Percentiles rank a stretch among this genome's conserved stretches.
phyloP scores from a whole-genome alignment of 2,329 filamentous ascomycete genomes.

The Alternaria metachromatica region DNA sequence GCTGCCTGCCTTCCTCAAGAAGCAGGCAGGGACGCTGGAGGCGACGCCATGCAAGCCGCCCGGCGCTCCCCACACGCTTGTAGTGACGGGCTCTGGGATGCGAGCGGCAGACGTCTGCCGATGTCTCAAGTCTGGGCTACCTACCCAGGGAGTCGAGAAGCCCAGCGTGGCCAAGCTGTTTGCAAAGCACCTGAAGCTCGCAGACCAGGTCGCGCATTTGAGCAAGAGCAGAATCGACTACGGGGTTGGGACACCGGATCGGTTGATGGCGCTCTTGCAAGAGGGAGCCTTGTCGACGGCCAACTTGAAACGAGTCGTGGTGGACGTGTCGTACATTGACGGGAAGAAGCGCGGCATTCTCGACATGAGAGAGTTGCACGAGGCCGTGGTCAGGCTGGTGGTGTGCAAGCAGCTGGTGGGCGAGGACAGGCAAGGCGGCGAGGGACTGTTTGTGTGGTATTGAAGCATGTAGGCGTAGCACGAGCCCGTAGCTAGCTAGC shows the following conservation, averaged over 20 bases:
- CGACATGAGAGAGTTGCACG: conserved; percentile 92
- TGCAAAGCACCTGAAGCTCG: conserved; percentile 96
- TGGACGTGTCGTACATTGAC: conserved; percentile 93
- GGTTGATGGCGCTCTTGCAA: conserved; percentile 82
- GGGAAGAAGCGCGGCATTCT: conserved; percentile 92
- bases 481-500: conserved; percentile 7
- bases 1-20: conserved; percentile 79
- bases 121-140: conserved; percentile 69
- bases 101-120: conserved; percentile 85
- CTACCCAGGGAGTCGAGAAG: conserved; percentile 62
- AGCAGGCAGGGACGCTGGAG: conserved; percentile 66
- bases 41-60: conserved; percentile 69
- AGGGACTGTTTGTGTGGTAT: conserved; percentile 43
- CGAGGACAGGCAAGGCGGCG: conserved; percentile 34
- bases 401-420: conserved; percentile 70
- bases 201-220: conserved; percentile 81
- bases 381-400: conserved; percentile 79
- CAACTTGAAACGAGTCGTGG: conserved; percentile 77
- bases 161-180: conserved; percentile 88
- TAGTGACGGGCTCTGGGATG: conserved; percentile 84
- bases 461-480: conserved; percentile 16
- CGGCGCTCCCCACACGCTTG: conserved; percentile 74
- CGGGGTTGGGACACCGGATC: conserved; percentile 86
- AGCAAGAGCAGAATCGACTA: conserved; percentile 76
- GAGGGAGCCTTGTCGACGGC: conserved; percentile 76